A percentile compares a stretch with the other conserved stretches of the same genome.
These are phyloP conservation scores for Podospora conica DNA, from an alignment of 495 filamentous ascomycete genomes.

Conservation along the genomic window DNA sequence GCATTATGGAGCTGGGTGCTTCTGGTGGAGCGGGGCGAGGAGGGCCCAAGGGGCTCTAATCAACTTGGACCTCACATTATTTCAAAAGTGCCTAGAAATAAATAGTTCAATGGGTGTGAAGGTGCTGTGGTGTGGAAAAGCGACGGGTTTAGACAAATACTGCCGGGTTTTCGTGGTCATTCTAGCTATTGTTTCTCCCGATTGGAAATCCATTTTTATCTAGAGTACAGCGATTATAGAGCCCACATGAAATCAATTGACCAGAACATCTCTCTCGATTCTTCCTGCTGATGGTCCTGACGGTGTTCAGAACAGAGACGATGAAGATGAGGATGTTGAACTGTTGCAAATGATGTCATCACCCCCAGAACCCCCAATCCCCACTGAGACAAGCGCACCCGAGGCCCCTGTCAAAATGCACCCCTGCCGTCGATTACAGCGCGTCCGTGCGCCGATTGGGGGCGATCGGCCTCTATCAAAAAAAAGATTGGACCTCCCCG, in stretches of 20 bases:
- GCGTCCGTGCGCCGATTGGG: background rate
- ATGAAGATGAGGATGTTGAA: background rate
- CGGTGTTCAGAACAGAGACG: background rate
- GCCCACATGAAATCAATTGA: background rate
- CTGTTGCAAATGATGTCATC: background rate
- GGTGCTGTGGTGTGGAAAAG: background rate
- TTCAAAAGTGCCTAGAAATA: no score
- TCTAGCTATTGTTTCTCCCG: background rate
- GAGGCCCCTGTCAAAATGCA: background rate
- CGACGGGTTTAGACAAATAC: no score
- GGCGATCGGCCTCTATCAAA: background rate
- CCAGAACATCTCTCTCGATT: no score
- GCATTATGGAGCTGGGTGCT: background rate
- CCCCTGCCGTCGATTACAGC: background rate
- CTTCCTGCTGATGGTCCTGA: background rate
- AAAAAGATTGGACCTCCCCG: background rate
- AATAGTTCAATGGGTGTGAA: no score
- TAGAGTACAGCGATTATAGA: background rate
- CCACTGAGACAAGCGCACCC: background rate
- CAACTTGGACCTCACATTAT: background rate
- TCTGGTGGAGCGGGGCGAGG: background rate
- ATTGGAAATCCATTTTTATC: background rate
- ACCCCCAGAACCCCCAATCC: no score
- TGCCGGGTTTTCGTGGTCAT: background rate
- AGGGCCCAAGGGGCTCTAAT: background rate